Evolutionary conservation across 495 filamentous ascomycete genomes (phyloP), one percentile per base, ranked within the genome.

Genomic region (Xylaria flabelliformis): DNA sequence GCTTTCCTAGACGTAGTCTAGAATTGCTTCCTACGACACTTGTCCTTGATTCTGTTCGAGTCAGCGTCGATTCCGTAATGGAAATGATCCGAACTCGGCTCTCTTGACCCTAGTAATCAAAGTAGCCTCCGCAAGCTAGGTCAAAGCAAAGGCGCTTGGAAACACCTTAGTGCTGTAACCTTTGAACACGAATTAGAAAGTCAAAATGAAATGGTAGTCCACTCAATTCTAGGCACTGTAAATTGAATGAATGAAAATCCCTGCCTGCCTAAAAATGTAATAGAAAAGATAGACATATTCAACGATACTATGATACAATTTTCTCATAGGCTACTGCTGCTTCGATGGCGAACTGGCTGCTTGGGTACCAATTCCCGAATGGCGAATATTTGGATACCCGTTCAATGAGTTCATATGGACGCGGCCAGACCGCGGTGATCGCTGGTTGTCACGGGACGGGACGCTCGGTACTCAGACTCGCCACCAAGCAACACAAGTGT

Each of bases 241-340:
- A 70, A 69, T 29, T 58, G 67, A 63, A 50, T 70, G 67, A 53
- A 70, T 70, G n/a, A 51, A 29, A 29, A 36, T 34, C 19, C 9
- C 10, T 63, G 67, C 67, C 67, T 44, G 42, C 67, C 50, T 10
- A 36, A n/a, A 67, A 42, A 67, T 1, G 50, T 26, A 42, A 67
- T 42, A 42, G 50, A 17, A 32, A 29, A 41, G n/a, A 55, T 19
- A 21, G n/a, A 39, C 29, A 42, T 29, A 0, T 26, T 42, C 21
- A 21, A 56, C 50, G 32, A 56, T 56, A 36, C 50, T 56, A 56
- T 36, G 21, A n/a, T 32, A 44, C 15, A 41, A 21, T 56, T 41
- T 26, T 42, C 34, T 29, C 13, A 19, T 29, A 19, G n/a, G 65
- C 50, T 67, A 29, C 65, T 29, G 26, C 42, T 29, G 9, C 42